Percentiles rank a stretch among this genome's conserved stretches.
Evolutionary conservation across 2,329 filamentous ascomycete genomes (phyloP).

Genomic region (Cytospora piceicola): DNA sequence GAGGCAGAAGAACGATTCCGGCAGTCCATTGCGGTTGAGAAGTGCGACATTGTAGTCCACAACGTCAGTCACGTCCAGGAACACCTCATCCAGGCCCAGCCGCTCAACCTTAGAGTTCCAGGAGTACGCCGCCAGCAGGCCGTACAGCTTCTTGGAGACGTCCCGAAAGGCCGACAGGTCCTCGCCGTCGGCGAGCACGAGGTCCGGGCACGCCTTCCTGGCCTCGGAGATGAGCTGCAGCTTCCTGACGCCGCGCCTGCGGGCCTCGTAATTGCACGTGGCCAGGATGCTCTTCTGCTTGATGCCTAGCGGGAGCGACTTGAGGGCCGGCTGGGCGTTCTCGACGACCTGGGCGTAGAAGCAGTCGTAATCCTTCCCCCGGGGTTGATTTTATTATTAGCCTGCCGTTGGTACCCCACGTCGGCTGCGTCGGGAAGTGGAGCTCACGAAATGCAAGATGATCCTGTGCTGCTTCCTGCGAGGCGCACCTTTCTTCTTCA

Average conservation of each 20-base stretch:
- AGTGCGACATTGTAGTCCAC: constrained; percentile 78
- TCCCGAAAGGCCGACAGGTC: constrained; percentile 84
- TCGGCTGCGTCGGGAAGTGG: not conserved
- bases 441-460: constrained; percentile 79
- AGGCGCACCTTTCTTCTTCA: constrained; percentile 38
- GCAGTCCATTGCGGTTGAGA: constrained; percentile 68
- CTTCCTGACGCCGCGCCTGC: constrained; percentile 74
- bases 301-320: constrained; percentile 75
- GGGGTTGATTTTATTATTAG: not conserved
- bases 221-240: constrained; percentile 85
- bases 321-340: constrained; percentile 74
- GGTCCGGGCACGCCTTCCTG: constrained; percentile 76
- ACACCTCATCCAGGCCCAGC: constrained; percentile 90
- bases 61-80: constrained; percentile 83
- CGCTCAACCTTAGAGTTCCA: constrained; percentile 82
- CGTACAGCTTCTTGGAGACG: constrained; percentile 79
- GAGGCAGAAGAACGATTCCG: constrained; percentile 78
- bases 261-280: constrained; percentile 92
- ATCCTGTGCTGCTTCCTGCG: constrained; percentile 64
- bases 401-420: not conserved
- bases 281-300: constrained; percentile 93
- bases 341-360: constrained; percentile 95
- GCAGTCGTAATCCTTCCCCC: constrained; percentile 79
- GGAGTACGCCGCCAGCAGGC: constrained; percentile 71
- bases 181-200: constrained; percentile 85